These are phyloP conservation scores for Leccinum uliginosum DNA, from an alignment of 768 basidiomycete genomes.

Conservation along the genomic window DNA sequence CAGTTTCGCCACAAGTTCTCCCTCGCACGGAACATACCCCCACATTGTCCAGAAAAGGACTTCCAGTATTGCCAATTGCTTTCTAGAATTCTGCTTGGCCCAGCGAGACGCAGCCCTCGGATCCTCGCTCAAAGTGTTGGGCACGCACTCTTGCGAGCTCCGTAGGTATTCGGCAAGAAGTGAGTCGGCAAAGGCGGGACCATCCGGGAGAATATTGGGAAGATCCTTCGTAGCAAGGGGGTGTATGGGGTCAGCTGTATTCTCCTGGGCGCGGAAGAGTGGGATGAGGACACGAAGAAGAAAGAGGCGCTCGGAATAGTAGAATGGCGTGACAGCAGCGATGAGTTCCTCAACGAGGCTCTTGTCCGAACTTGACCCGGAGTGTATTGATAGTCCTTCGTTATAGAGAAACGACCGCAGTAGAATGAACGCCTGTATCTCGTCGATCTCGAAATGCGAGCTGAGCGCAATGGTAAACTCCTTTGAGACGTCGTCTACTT, in stretches of 20 bases:
- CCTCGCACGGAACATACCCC: slow-evolving; percentile 64
- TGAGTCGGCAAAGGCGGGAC: slow-evolving; percentile 53
- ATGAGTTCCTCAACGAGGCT: slow-evolving; percentile 36
- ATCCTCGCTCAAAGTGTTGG: slow-evolving; percentile 42
- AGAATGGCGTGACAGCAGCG: slow-evolving; percentile 74
- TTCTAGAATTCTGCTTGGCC: slow-evolving; percentile 70
- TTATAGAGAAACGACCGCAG: slow-evolving; percentile 77
- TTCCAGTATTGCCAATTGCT: slow-evolving; percentile 80
- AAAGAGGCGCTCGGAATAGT: slow-evolving; percentile 74
- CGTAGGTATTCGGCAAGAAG: slow-evolving; percentile 57
- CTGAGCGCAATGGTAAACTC: slow-evolving; percentile 71
- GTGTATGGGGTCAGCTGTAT: slow-evolving; percentile 50
- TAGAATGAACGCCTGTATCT: slow-evolving; percentile 72
- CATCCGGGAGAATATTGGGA: slow-evolving; percentile 59
- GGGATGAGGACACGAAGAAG: slow-evolving; percentile 67
- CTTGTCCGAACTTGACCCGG: slow-evolving; percentile 42
- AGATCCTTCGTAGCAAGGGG: slow-evolving; percentile 51
- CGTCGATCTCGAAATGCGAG: slow-evolving; percentile 68
- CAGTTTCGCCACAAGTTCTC: slow-evolving; percentile 56
- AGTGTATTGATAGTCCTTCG: slow-evolving; percentile 56
- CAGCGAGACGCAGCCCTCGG: slow-evolving; percentile 58
- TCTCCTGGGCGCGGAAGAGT: slow-evolving; percentile 67
- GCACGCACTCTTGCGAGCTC: slow-evolving; percentile 48
- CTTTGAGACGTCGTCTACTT: slow-evolving; percentile 67
- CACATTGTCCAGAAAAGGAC: slow-evolving; percentile 89